Base-by-base conservation (phyloP, 1,284 basidiomycete genomes). In the Agaricales sp. region DNA sequence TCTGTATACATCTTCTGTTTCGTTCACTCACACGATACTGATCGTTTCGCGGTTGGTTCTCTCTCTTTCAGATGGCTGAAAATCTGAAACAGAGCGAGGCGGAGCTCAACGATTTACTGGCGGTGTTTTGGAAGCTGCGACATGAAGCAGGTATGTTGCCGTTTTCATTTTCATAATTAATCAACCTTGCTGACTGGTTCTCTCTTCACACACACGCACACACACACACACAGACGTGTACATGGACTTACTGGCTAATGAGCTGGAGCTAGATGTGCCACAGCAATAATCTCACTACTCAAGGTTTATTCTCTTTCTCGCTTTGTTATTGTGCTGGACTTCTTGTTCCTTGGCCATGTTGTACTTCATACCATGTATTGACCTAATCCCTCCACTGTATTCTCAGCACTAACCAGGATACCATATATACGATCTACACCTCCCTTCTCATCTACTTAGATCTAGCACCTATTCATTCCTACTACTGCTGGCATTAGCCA, bases 51-150 rank as follows among this genome's bases (percentile, higher is more conserved):
- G n/a, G n/a, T 26, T 50, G 18, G 54, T 45, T 39, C 18, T 4
- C 49, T 38, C 25, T 18, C 18, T 25, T 38, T 23, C 58, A 91
- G 82, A 89, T 87, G 75, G 67, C 74, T 3, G 82, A 83, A 43
- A 87, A 88, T 58, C 63, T 88, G 49, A 78, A 75, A 58, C 71
- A 71, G 52, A 87, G 82, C 56, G 86, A 91, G 61, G 64, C 63
- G 2, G 87, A 91, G 61, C 67, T 92, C 19, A 82, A 81, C 57
- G 82, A 83, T 49, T 69, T 92, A n/a, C 67, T 92, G 39, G 67
- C 76, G 14, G 86, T 88, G 59, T 92, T 92, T 59, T 89, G 84
- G 82, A 78, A 75, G 50, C 69, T 92, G 52, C 71, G 88, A 47
- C 80, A 86, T 58, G 80, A 83, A 59, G 83, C 87, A 54, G 86